A percentile compares a stretch with the other conserved stretches of the same genome.
These are phyloP conservation scores for Gymnopus androsaceus DNA, from an alignment of 1,284 basidiomycete genomes.

Conservation along the genomic window DNA sequence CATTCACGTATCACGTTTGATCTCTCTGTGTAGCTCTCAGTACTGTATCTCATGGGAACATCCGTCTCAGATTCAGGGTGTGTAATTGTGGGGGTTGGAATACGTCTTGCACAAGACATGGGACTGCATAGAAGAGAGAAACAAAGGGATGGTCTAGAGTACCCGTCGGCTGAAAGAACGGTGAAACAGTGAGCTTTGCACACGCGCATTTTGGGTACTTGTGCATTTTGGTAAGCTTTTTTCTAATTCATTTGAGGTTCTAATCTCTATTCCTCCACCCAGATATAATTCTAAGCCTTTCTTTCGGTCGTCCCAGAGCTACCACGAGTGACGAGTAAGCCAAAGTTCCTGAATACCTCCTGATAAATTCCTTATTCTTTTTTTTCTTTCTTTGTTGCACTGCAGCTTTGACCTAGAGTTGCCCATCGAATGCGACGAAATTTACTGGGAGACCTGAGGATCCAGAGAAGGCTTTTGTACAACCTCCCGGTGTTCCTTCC, in stretches of 20 bases:
- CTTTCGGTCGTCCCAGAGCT: slow-evolving; percentile 50
- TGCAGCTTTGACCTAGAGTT: slow-evolving; percentile 59
- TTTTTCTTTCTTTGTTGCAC: not conserved
- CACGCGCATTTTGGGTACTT: slow-evolving; percentile 51
- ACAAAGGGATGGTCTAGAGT: slow-evolving; percentile 21
- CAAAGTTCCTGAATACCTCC: not conserved
- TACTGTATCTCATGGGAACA: slow-evolving; percentile 42
- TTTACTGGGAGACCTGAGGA: slow-evolving; percentile 56
- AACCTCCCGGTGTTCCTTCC: slow-evolving; percentile 48
- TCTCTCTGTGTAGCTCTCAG: slow-evolving; percentile 30
- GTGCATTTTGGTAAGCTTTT: slow-evolving; percentile 29
- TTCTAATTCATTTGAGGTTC: too few species aligned
- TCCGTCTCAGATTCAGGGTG: slow-evolving; percentile 53
- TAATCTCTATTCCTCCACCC: too few species aligned
- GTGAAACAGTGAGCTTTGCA: slow-evolving; percentile 51
- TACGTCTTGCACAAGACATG: slow-evolving; percentile 43
- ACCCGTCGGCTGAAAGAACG: slow-evolving; percentile 27
- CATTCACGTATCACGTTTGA: not conserved
- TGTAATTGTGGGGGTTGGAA: slow-evolving; percentile 51
- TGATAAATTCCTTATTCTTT: not conserved
- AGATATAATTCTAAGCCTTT: slow-evolving; percentile 39
- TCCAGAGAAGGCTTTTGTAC: too few species aligned
- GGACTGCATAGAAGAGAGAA: slow-evolving; percentile 28
- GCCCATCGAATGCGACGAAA: slow-evolving; percentile 64
- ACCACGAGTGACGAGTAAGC: slow-evolving; percentile 51